phyloP scores from a whole-genome alignment of 192 early-diverging fungal genomes.

The Coemansia sp. region DNA sequence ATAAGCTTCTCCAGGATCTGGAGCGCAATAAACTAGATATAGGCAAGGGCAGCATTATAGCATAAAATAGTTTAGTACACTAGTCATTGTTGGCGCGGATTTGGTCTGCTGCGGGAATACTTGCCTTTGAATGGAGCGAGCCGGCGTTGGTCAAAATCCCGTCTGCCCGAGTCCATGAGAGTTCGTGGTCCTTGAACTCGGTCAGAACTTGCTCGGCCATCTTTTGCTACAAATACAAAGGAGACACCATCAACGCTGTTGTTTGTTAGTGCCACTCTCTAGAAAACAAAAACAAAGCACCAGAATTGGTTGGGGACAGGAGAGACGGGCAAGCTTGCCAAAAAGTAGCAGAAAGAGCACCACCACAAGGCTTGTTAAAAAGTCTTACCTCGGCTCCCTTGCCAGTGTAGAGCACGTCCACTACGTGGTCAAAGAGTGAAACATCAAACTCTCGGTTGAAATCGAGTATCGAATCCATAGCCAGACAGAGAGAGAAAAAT shows the following conservation, averaged over 20 bases:
- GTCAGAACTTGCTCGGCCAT: slow-evolving; percentile 83
- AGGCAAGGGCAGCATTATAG: background rate
- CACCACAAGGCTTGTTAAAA: background rate
- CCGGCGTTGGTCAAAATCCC: slow-evolving; percentile 82
- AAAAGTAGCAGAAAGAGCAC: background rate
- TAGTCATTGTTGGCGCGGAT: background rate
- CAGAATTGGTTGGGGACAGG: background rate
- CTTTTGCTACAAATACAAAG: slow-evolving; percentile 64
- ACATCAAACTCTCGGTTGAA: slow-evolving; percentile 87
- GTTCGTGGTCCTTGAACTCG: slow-evolving; percentile 93
- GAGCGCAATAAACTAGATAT: slow-evolving; percentile 82
- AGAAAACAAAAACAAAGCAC: background rate
- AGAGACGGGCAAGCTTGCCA: background rate
- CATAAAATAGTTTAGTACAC: background rate
- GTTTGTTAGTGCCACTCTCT: background rate
- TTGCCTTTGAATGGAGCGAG: slow-evolving; percentile 82
- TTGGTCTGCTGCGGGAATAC: background rate
- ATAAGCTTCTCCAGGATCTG: slow-evolving; percentile 92
- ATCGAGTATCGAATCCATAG: slow-evolving; percentile 73
- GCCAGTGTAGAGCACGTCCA: slow-evolving; percentile 74
- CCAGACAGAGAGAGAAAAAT: background rate
- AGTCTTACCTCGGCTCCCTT: slow-evolving; percentile 70
- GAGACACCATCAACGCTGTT: background rate
- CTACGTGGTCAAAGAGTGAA: slow-evolving; percentile 83
- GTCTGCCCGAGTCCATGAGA: slow-evolving; percentile 95